A percentile compares a stretch with the other conserved stretches of the same genome.
Conservation (phyloP, 441 rosid genomes). For the Monsonia emarginata region DNA sequence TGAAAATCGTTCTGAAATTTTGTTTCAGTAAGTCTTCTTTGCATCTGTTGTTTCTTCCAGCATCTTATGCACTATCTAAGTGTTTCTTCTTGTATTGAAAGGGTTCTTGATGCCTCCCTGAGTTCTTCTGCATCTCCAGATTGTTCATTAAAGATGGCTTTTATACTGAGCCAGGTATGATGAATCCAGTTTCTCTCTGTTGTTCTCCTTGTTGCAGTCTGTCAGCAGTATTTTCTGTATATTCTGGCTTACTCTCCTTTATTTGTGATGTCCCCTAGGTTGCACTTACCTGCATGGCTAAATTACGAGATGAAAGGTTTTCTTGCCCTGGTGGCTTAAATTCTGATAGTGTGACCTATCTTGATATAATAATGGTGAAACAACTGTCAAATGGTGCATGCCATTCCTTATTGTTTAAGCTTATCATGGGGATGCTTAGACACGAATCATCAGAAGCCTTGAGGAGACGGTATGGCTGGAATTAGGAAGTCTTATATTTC, state of each 20-base stretch:
- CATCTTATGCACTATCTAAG: conserved; percentile 21
- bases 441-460: conserved; percentile 89
- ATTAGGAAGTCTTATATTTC: conserved; percentile 12
- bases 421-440: conserved; percentile 75
- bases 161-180: conserved; percentile 62
- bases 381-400: conserved; percentile 91
- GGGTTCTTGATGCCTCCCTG: conserved; percentile 87
- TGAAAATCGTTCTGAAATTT: conserved; percentile 67
- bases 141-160: conserved; percentile 90
- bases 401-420: conserved; percentile 74
- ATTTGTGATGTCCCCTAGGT: conserved; percentile 40
- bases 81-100: conserved; percentile 32
- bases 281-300: conserved; percentile 94
- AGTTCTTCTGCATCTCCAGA: conserved; percentile 92
- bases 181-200: neutral
- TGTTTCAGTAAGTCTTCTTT: conserved; percentile 55
- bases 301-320: conserved; percentile 83
- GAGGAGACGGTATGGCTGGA: conserved; percentile 74
- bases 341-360: conserved; percentile 70
- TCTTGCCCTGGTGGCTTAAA: conserved; percentile 49
- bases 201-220: conserved; percentile 1
- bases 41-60: conserved; percentile 9
- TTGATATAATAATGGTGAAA: conserved; percentile 71
- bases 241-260: conserved; percentile 9
- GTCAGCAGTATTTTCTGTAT: conserved; percentile 3